phyloP scores from a whole-genome alignment of 169 alveolate species.

The Cryptosporidium muris region DNA sequence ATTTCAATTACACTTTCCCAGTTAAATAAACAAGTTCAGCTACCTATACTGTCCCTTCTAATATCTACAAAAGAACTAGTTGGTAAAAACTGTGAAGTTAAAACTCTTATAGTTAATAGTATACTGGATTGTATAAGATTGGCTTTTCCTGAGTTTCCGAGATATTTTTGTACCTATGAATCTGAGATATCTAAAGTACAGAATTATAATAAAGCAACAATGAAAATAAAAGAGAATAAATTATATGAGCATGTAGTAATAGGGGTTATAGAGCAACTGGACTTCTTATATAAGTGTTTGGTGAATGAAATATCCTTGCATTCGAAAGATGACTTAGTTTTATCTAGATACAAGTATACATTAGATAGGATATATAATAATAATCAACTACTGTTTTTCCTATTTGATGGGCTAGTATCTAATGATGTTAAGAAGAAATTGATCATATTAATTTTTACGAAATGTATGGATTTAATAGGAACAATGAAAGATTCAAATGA shows the following conservation, averaged over 20 bases:
- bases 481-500: neutral
- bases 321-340: too few species aligned
- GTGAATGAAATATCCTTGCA: neutral
- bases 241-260: neutral
- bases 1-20: slow-evolving; percentile 28
- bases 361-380: too few species aligned
- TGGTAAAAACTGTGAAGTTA: neutral
- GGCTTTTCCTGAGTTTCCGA: slow-evolving; percentile 17
- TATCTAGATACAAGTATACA: too few species aligned
- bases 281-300: neutral
- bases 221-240: slow-evolving; percentile 12
- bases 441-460: neutral
- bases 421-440: neutral
- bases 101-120: slow-evolving; percentile 14
- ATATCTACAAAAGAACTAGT: slow-evolving; percentile 9
- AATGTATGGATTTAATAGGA: slow-evolving; percentile 9
- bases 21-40: neutral
- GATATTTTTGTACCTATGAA: neutral
- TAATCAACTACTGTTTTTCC: too few species aligned
- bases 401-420: too few species aligned
- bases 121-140: slow-evolving; percentile 37
- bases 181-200: neutral
- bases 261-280: neutral
- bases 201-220: neutral
- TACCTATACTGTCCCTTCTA: slow-evolving; percentile 15